Percentiles rank a stretch among this genome's conserved stretches.
These are phyloP conservation scores for Aciculosporium take DNA, from an alignment of 2,329 filamentous ascomycete genomes.

Conservation along the genomic window DNA sequence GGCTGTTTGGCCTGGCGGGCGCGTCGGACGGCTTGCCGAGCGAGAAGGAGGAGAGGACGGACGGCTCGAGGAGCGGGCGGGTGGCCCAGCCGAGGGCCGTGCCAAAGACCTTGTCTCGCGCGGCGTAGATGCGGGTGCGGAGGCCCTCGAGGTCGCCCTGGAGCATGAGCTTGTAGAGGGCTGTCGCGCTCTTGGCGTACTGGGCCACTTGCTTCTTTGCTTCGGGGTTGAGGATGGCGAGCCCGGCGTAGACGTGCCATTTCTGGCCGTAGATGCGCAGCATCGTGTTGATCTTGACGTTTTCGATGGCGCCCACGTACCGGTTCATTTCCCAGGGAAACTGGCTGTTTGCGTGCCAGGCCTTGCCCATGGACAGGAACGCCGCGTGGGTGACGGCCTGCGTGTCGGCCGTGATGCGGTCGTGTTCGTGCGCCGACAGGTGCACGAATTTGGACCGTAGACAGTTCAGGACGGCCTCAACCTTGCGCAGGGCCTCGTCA, in stretches of 20 bases:
- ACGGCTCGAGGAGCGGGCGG: constrained; percentile 62
- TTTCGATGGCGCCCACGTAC: constrained; percentile 94
- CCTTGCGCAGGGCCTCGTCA: constrained; percentile 58
- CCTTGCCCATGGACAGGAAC: constrained; percentile 93
- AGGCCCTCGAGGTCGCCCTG: constrained; percentile 68
- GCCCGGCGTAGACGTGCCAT: constrained; percentile 97
- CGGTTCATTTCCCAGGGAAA: constrained; percentile 96
- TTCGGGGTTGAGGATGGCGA: constrained; percentile 91
- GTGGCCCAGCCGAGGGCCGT: constrained; percentile 46
- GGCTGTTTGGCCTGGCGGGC: constrained; percentile 65
- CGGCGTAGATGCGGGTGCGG: constrained; percentile 49
- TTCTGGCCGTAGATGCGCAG: constrained; percentile 96
- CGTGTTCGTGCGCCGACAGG: constrained; percentile 75
- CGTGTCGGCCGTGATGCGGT: constrained; percentile 94
- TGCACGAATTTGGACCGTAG: constrained; percentile 77
- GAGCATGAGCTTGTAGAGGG: constrained; percentile 94
- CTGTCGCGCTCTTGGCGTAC: constrained; percentile 84
- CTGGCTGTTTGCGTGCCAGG: constrained; percentile 88
- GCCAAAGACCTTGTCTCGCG: constrained; percentile 61
- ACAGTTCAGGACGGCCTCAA: constrained; percentile 69
- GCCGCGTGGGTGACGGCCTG: constrained; percentile 96
- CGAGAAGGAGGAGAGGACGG: constrained; percentile 78
- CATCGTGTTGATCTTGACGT: constrained; percentile 98
- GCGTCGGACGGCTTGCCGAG: constrained; percentile 53
- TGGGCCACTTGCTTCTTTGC: constrained; percentile 86